These are phyloP conservation scores for Penicillium sp. DNA, from an alignment of 2,329 filamentous ascomycete genomes.

Conservation along the genomic window DNA sequence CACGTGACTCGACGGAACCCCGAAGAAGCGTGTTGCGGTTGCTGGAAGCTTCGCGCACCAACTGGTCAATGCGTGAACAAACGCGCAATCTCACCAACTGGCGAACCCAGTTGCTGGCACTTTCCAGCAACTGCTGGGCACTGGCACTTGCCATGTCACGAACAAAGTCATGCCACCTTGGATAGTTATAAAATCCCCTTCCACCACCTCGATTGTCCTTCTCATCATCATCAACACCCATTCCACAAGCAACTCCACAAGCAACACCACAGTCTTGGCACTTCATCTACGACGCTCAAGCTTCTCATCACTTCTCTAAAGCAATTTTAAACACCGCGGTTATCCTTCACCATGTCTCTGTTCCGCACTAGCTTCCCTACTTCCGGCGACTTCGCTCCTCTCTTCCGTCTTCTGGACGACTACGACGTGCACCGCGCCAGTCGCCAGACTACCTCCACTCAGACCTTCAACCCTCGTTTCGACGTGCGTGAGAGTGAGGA, in stretches of 20 bases:
- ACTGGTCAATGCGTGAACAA: background rate
- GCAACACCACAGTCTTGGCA: background rate
- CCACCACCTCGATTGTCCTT: background rate
- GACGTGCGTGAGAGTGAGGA: conserved; percentile 43
- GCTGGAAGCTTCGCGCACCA: conserved; percentile 1
- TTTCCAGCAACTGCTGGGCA: background rate
- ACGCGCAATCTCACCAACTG: conserved; percentile 1
- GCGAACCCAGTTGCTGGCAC: background rate
- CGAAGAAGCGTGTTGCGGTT: conserved; percentile 17
- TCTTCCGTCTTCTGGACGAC: conserved; percentile 45
- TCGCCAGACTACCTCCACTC: conserved; percentile 16
- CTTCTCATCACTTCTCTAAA: no score
- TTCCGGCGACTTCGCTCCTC: conserved; percentile 36
- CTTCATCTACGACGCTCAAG: background rate
- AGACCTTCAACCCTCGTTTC: conserved; percentile 41
- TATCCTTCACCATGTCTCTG: conserved; percentile 27
- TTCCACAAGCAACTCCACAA: background rate
- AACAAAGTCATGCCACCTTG: background rate
- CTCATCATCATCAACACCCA: background rate
- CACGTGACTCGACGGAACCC: conserved; percentile 22
- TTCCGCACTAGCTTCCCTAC: conserved; percentile 24
- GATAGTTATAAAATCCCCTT: conserved; percentile 17
- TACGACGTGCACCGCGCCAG: conserved; percentile 33
- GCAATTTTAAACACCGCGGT: no score
- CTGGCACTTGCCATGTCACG: no score